phyloP scores from a whole-genome alignment of 345 rosid genomes.

The Fremontodendron californicum region DNA sequence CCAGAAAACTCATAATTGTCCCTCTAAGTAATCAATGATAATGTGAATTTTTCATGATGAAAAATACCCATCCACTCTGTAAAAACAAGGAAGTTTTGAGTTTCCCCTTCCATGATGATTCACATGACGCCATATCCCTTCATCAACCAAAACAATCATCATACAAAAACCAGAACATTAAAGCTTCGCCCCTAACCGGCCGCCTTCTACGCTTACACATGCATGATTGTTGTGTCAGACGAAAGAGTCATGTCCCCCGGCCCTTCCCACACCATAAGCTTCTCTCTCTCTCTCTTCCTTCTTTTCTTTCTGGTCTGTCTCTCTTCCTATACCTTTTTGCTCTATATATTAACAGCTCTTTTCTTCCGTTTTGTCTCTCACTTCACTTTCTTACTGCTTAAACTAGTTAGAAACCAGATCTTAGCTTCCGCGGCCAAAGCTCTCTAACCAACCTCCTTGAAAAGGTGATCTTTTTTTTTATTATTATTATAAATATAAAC shows the following conservation, averaged over 20 bases:
- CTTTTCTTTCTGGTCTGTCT: too few species aligned
- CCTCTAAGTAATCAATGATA: too few species aligned
- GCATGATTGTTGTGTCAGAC: constrained; percentile 92
- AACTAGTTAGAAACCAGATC: constrained; percentile 21
- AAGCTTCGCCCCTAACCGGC: constrained; percentile 70
- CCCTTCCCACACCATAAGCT: constrained; percentile 28
- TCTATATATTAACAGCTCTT: constrained; percentile 52
- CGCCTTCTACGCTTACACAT: constrained; percentile 84
- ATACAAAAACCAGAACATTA: constrained; percentile 31
- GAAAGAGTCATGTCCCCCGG: constrained; percentile 49
- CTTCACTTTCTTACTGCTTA: constrained; percentile 22
- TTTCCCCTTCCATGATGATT: constrained; percentile 59
- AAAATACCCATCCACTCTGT: too few species aligned
- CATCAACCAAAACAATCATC: constrained; percentile 34
- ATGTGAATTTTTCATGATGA: too few species aligned
- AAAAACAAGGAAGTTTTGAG: constrained; percentile 10
- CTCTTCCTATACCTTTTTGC: constrained; percentile 19
- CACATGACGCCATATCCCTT: constrained; percentile 55
- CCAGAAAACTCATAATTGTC: constrained; percentile 31
- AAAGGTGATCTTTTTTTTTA: constrained; percentile 60
- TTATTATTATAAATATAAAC: too few species aligned
- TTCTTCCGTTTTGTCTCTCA: constrained; percentile 53
- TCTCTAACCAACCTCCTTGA: constrained; percentile 30
- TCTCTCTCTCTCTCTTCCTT: constrained; percentile 17
- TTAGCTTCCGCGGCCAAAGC: constrained; percentile 32